These are phyloP conservation scores for Saposhnikovia divaricata DNA, from an alignment of 129 eudicot genomes.

Conservation along the genomic window DNA sequence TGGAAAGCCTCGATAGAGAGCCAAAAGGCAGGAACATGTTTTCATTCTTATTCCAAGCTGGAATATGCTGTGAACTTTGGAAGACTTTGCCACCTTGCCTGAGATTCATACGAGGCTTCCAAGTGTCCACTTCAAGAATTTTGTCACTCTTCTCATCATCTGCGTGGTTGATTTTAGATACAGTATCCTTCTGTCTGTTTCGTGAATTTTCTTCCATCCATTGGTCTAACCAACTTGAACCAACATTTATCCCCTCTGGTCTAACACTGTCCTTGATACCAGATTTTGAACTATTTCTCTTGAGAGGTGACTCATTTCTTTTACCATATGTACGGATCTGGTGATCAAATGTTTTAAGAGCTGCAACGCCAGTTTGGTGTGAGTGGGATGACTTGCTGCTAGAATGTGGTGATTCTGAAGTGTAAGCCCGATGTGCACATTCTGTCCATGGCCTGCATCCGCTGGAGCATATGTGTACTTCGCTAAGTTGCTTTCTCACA, in stretches of 20 bases:
- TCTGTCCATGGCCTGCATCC: conserved; percentile 97
- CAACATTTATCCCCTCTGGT: conserved; percentile 20
- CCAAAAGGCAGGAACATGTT: conserved; percentile 21
- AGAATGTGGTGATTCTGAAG: conserved; percentile 39
- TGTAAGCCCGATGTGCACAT: conserved; percentile 55
- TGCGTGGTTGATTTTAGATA: conserved; percentile 17
- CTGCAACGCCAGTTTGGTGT: conserved; percentile 16
- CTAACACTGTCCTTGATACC: conserved; percentile 18
- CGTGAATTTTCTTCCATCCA: conserved; percentile 69
- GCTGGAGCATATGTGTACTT: conserved; percentile 84
- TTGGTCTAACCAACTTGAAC: conserved; percentile 49
- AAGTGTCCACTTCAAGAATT: conserved; percentile 87
- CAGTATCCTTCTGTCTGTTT: conserved; percentile 27
- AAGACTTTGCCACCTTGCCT: conserved; percentile 23
- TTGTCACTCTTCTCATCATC: conserved; percentile 73
- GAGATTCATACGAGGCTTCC: conserved; percentile 58
- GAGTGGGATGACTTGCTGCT: conserved; percentile 39
- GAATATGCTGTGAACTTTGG: conserved; percentile 18
- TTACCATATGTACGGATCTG: conserved; percentile 15
- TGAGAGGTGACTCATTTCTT: conserved; percentile 18
- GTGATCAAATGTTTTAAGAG: conserved; percentile 15
- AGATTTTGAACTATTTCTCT: conserved; percentile 44
- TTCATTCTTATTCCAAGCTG: conserved; percentile 20
- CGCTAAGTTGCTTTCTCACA: conserved; percentile 84
- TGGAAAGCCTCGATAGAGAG: conserved; percentile 23